Percentiles rank a stretch among this genome's conserved stretches.
Conservation (phyloP, 257 asterid species). For the Scutellaria baicalensis region DNA sequence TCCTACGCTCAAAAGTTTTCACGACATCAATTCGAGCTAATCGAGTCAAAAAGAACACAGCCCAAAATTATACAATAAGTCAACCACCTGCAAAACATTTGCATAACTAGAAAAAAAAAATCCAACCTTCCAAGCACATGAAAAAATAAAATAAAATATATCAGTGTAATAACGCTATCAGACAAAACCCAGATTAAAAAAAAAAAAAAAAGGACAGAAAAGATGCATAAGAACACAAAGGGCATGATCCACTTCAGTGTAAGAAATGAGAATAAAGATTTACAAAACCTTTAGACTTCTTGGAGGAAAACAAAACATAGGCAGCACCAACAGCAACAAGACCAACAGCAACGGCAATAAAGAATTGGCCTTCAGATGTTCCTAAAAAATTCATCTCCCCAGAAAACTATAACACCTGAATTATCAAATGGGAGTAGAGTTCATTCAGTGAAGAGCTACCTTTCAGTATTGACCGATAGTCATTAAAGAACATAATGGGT, state of each 20-base stretch:
- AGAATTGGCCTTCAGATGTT: constrained; percentile 56
- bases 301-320: constrained; percentile 43
- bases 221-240: neutral
- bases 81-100: neutral
- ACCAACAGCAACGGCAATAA: constrained; percentile 46
- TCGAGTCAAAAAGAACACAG: neutral
- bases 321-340: constrained; percentile 67
- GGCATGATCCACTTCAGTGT: neutral
- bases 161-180: constrained; percentile 8
- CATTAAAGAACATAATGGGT: too few relatives aligned
- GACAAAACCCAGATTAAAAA: neutral
- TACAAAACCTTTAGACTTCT: constrained; percentile 61
- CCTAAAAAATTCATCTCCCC: constrained; percentile 55
- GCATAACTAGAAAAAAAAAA: neutral
- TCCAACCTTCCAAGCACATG: constrained; percentile 8
- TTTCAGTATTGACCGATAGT: too few relatives aligned
- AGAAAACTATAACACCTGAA: constrained; percentile 14
- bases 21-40: neutral
- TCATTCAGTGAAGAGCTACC: neutral
- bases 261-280: neutral
- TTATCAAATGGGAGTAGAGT: neutral
- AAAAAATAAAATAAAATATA: neutral
- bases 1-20: neutral
- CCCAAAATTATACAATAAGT: neutral
- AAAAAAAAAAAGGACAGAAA: neutral